A percentile compares a stretch with the other conserved stretches of the same genome.
These are phyloP conservation scores for Fusarium floridanum DNA, from an alignment of 2,329 filamentous ascomycete species.

Conservation along the genomic window DNA sequence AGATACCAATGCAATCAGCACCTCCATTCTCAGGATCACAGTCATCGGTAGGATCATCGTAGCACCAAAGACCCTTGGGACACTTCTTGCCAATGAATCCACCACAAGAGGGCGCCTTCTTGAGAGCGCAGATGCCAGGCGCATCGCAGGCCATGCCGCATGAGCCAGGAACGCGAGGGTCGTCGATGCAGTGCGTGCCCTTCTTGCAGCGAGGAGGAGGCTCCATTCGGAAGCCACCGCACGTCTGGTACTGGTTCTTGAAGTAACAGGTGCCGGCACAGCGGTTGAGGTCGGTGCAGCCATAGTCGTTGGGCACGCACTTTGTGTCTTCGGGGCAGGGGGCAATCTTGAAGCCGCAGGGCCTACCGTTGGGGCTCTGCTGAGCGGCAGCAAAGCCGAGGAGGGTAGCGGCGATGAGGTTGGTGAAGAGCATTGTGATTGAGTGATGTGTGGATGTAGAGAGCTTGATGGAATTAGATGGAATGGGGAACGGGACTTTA, in stretches of 20 bases:
- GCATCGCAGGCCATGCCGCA: constrained; percentile 54
- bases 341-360: constrained; percentile 49
- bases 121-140: constrained; percentile 51
- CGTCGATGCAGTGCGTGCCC: constrained; percentile 48
- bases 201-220: constrained; percentile 44
- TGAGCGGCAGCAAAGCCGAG: constrained; percentile 33
- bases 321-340: constrained; percentile 43
- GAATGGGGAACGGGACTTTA: constrained; percentile 2
- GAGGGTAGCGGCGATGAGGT: constrained; percentile 32
- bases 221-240: constrained; percentile 48
- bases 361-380: constrained; percentile 13
- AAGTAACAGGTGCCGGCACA: constrained; percentile 49
- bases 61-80: constrained; percentile 47
- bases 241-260: constrained; percentile 49
- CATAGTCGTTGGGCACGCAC: constrained; percentile 41
- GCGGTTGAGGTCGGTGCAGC: constrained; percentile 45
- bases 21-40: constrained; percentile 49
- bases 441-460: neutral
- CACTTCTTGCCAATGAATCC: constrained; percentile 47
- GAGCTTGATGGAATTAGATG: neutral
- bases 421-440: constrained; percentile 42
- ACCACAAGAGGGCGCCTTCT: constrained; percentile 35
- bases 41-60: constrained; percentile 44
- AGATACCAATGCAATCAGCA: constrained; percentile 50
- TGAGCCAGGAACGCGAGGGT: constrained; percentile 46